Base-by-base conservation (phyloP, 192 early-diverging fungal genomes). In the Coemansia sp. region DNA sequence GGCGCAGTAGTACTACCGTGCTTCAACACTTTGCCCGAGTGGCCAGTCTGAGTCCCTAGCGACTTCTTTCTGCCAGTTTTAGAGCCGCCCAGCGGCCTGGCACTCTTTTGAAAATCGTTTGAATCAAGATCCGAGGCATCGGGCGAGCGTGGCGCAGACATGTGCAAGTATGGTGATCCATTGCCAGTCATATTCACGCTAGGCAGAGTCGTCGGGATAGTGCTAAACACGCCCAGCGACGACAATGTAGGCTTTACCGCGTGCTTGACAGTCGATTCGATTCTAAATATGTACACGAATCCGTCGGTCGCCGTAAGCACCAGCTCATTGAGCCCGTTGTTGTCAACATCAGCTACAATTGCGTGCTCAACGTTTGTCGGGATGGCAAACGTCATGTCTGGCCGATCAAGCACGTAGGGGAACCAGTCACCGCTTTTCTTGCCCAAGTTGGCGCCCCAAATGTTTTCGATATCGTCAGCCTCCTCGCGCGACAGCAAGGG, bases 341-440 rank as follows among this genome's bases (percentile, higher is more conserved):
- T 76, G 65, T 86, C 79, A 11, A 83, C 64, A 36, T 86, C 85
- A 3, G 78, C 75, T 16, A 86, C 78, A 64, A 86, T 62, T 15
- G 81, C 78, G 27, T 86, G 80, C 69, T 86, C 85, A 31, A 83
- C 81, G 27, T 86, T 86, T 3, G 78, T 80, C 9, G 80, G 75
- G 15, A 86, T 80, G 13, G 72, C 62, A 57, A 86, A 86, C 2
- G 83, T 73, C 72, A 79, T 76, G 27, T 85, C 78, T 29, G 83
- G 83, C 9, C 72, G 41, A 15, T 79, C 77, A 10, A 85, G 69
- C n/a, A 80, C 74, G 61, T 68, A 80, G 9, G 83, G 83, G 27
- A 80, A 80, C 83, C 83, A 85, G 68, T 84, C 81, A 20, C 81
- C 81, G 77, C 81, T 84, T 38, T 78, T 69, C 64, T 84, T 84